Evolutionary conservation across 2,329 filamentous ascomycete genomes (phyloP).

Genomic region (Stemphylium beticola): DNA sequence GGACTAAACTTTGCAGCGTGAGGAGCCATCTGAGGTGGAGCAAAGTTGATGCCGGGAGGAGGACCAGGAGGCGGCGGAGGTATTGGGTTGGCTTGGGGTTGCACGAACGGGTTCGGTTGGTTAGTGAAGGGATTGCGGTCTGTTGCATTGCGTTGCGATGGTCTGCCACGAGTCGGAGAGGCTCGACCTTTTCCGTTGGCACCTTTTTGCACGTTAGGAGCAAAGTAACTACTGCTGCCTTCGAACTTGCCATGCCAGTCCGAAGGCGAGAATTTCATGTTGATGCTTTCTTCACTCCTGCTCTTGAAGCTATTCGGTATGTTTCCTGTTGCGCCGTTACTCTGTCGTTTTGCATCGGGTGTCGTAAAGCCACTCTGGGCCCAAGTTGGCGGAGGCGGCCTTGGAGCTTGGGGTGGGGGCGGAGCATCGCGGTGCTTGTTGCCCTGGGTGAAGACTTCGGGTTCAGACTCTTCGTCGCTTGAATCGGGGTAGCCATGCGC

Average conservation of each 20-base stretch:
- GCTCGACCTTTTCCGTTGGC: slow-evolving; percentile 31
- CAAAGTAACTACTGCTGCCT: slow-evolving; percentile 53
- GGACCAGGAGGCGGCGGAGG: slow-evolving; percentile 41
- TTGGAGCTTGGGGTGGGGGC: slow-evolving; percentile 22
- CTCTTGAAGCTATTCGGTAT: slow-evolving; percentile 49
- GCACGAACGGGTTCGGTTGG: slow-evolving; percentile 28
- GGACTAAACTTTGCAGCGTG: slow-evolving; percentile 49
- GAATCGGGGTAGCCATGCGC: slow-evolving; percentile 41
- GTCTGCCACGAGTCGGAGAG: slow-evolving; percentile 42
- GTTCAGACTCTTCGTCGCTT: slow-evolving; percentile 39
- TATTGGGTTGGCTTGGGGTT: slow-evolving; percentile 28
- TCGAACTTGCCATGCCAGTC: slow-evolving; percentile 56
- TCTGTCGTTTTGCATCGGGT: slow-evolving; percentile 23
- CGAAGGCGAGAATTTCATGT: slow-evolving; percentile 56
- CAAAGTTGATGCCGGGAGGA: slow-evolving; percentile 33
- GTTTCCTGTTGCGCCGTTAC: slow-evolving; percentile 23
- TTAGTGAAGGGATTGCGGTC: slow-evolving; percentile 24
- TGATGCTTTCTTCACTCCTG: slow-evolving; percentile 57
- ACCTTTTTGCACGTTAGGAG: slow-evolving; percentile 38
- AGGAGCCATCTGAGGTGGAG: slow-evolving; percentile 26
- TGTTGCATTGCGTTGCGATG: slow-evolving; percentile 28
- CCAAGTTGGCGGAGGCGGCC: slow-evolving; percentile 28
- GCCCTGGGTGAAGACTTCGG: slow-evolving; percentile 25
- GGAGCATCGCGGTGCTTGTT: slow-evolving; percentile 23
- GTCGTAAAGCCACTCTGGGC: slow-evolving; percentile 22